A percentile compares a stretch with the other conserved stretches of the same genome.
These are phyloP conservation scores for Cytospora piceicola DNA, from an alignment of 2,329 filamentous ascomycete genomes.

Conservation along the genomic window DNA sequence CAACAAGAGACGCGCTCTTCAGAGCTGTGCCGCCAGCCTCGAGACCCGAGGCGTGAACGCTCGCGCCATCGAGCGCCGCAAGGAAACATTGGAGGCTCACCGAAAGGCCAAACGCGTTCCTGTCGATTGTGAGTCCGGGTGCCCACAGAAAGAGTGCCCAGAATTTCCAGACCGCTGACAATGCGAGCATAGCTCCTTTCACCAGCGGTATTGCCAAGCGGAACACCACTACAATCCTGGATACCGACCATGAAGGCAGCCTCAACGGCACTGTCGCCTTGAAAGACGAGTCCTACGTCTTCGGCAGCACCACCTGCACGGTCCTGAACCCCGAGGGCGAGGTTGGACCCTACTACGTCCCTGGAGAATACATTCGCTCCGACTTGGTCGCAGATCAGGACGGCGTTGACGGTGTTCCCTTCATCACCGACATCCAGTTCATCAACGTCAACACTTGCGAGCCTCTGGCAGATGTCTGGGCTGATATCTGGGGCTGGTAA, in stretches of 20 bases:
- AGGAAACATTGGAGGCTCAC: slow-evolving; percentile 9
- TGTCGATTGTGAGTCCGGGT: not conserved
- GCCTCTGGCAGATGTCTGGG: slow-evolving; percentile 32
- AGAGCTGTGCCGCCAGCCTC: slow-evolving; percentile 24
- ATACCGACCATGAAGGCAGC: slow-evolving; percentile 16
- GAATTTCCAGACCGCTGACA: not conserved
- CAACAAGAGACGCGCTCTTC: slow-evolving; percentile 18
- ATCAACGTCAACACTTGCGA: slow-evolving; percentile 48
- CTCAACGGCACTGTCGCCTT: slow-evolving; percentile 5
- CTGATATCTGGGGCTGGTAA: slow-evolving; percentile 33
- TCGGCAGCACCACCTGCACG: slow-evolving; percentile 16
- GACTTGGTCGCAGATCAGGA: slow-evolving; percentile 43
- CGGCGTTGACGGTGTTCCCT: slow-evolving; percentile 45
- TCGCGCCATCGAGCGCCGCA: slow-evolving; percentile 24
- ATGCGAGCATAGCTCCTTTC: not conserved
- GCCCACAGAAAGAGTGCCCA: not conserved
- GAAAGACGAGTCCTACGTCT: slow-evolving; percentile 15
- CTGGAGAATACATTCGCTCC: slow-evolving; percentile 42
- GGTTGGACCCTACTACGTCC: slow-evolving; percentile 42
- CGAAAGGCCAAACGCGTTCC: slow-evolving; percentile 19
- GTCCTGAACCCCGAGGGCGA: slow-evolving; percentile 41
- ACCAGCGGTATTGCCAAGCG: slow-evolving; percentile 5
- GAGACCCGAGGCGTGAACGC: slow-evolving; percentile 18
- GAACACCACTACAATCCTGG: slow-evolving; percentile 15
- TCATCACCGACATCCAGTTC: slow-evolving; percentile 47